Conservation (phyloP, 176 grass and related monocot genomes). For the Pontederia crassipes region DNA sequence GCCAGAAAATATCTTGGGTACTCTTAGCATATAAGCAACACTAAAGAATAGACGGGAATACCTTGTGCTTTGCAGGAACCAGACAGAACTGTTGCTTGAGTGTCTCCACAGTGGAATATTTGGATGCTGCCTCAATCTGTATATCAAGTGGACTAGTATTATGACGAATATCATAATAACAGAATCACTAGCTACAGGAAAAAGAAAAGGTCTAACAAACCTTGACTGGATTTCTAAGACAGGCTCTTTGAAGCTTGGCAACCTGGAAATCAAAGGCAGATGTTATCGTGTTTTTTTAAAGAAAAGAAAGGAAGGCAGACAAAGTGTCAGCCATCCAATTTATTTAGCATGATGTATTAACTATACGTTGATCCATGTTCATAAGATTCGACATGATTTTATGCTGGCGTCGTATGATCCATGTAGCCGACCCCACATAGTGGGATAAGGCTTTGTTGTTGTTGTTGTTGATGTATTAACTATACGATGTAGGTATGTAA, state of each 20-base stretch:
- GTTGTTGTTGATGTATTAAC: too few relatives aligned
- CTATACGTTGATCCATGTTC: too few relatives aligned
- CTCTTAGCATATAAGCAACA: not conserved
- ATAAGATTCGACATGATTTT: too few relatives aligned
- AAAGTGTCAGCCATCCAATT: too few relatives aligned
- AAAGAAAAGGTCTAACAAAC: constrained; percentile 8
- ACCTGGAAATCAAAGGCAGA: constrained; percentile 27
- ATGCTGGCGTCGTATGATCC: too few relatives aligned
- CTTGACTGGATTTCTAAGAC: constrained; percentile 91
- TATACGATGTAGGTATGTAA: too few relatives aligned
- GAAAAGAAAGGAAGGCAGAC: too few relatives aligned
- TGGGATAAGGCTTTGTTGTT: too few relatives aligned
- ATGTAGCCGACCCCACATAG: too few relatives aligned
- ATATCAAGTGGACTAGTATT: not conserved
- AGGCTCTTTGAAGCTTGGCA: constrained; percentile 77
- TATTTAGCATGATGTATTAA: too few relatives aligned
- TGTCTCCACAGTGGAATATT: constrained; percentile 89
- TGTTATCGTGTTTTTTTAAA: too few relatives aligned
- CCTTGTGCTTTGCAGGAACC: constrained; percentile 72
- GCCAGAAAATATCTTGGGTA: too few relatives aligned
- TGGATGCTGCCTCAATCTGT: constrained; percentile 61
- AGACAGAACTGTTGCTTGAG: constrained; percentile 69
- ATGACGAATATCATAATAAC: not conserved
- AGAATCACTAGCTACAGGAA: constrained; percentile 4
- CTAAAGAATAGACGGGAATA: constrained; percentile 3